Evolutionary conservation across 257 asterid genomes (phyloP), one percentile per base, ranked within the genome.

Genomic region (Solanum bukasovii): DNA sequence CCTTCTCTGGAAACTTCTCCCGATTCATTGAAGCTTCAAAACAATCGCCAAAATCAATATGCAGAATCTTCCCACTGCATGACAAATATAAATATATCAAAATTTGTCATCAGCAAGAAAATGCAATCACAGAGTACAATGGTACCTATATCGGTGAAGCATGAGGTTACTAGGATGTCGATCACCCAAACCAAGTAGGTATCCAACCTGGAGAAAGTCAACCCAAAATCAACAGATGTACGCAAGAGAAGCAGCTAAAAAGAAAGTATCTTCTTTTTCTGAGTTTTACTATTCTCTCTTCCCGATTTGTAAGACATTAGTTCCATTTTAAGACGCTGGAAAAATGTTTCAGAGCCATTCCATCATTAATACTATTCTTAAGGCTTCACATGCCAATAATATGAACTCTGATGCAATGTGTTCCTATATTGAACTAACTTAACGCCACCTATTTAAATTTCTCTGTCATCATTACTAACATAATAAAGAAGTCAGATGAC

Each of bases 21-120:
- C 99, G 92, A 91, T 96, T 97, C 99, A 97, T 95, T 84, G 99
- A 97, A 92, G 99, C 99, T 93, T 97, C 99, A 94, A 97, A 97
- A 94, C 99, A 97, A 93, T 97, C 99, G 88, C 99, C 99, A 89
- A 97, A 97, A 89, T 97, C 99, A 23, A 97, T 97, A 90, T 97
- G 99, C 95, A 97, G 87, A 90, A 97, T 96, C 95, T 97, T 96
- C 87, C 99, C 99, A 93, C 99, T 97, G 95, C 74, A 90, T 27
- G 40, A 81, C 14, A 52, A 71, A 42, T 42, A 29, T 81, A 74
- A 86, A 90, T 87, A 89, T 75, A 71, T 72, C 5, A 35, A 84
- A 63, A 87, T 86, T 33, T 73, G 73, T 25, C 71, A 67, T 71
- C 70, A 87, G 88, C 71, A 84, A 79, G 33, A 75, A 77, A 10